Percentiles rank a stretch among this genome's conserved stretches.
Conservation (phyloP, 2,329 filamentous ascomycete species). For the Fusarium praegraminearum region DNA sequence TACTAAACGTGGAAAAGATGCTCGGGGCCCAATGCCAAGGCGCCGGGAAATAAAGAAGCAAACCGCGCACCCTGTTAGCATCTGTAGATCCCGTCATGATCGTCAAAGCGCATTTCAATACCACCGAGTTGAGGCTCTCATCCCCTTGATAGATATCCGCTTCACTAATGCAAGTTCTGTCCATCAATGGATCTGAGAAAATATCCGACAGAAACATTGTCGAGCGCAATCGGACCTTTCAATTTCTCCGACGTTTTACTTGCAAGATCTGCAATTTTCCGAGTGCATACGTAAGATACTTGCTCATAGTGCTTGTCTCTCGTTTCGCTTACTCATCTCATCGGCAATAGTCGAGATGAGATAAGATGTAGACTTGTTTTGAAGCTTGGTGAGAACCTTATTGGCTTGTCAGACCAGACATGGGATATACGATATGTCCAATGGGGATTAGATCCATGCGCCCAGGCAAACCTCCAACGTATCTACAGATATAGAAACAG, state of each 20-base stretch:
- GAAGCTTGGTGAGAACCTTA: neutral
- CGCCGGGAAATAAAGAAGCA: neutral
- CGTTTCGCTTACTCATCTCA: neutral
- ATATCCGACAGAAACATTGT: neutral
- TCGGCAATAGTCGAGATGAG: neutral
- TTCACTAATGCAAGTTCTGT: neutral
- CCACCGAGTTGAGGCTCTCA: neutral
- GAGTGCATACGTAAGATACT: neutral
- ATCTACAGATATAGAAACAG: neutral
- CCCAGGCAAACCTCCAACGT: neutral
- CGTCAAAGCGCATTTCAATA: neutral
- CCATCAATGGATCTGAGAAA: neutral
- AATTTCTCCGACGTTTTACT: neutral
- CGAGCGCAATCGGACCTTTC: neutral
- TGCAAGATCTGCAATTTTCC: neutral
- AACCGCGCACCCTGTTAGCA: neutral
- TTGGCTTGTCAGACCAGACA: neutral
- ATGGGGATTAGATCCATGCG: neutral
- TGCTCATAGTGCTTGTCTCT: neutral
- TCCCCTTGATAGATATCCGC: neutral
- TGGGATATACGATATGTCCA: neutral
- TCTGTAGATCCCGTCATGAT: neutral
- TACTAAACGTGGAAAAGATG: neutral
- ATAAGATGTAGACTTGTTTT: conserved; percentile 1
- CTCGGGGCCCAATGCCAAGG: neutral